Evolutionary conservation across 2,329 filamentous ascomycete species (phyloP), one percentile per base, ranked within the genome.

Genomic region (Exserohilum turcica): DNA sequence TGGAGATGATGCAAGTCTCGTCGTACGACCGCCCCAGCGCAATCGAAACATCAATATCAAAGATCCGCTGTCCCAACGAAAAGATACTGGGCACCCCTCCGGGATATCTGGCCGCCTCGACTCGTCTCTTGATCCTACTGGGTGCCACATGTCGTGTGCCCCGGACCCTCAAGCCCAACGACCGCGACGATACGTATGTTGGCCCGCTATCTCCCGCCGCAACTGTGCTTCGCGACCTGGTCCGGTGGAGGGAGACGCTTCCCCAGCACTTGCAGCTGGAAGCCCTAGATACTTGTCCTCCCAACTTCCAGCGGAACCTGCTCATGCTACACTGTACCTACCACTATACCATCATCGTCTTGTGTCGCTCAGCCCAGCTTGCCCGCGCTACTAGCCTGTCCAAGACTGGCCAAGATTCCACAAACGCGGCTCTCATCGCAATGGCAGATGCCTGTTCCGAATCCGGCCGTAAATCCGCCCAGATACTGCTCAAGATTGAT

Each of bases 1-100:
- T 82, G 13, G 82, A 84, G 44, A 74, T 74, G 52, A 74, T 78
- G 68, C 74, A 78, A 54, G 76, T 77, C 13, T 75, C 76, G 16
- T 74, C 76, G 18, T 75, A 77, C 55, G 75, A 79, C 64, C 74
- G 77, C 1, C 77, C 77, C 0, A 78, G 76, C 52, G 74, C 76
- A 13, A 77, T 79, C 27, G 74, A 77, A 43, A 70, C 76, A 33
- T 60, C 71, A 0, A 64, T 67, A 8, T 68, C 66, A 48, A 69
- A 65, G 35, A 70, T 75, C n/a, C 64, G 65, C 24, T 68, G 63
- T 40, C 72, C 76, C 0, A 74, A 70, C 43, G 75, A 74, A 44
- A 63, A 69, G 16, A 72, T 76, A 24, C 60, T 76, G 8, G 73
- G 68, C 15, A 64, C 63, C 40, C 72, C 73, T 18, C 68, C 69